These are phyloP conservation scores for Kodamaea hsintzibuensis DNA, from an alignment of 805 yeast genomes.

Conservation along the genomic window DNA sequence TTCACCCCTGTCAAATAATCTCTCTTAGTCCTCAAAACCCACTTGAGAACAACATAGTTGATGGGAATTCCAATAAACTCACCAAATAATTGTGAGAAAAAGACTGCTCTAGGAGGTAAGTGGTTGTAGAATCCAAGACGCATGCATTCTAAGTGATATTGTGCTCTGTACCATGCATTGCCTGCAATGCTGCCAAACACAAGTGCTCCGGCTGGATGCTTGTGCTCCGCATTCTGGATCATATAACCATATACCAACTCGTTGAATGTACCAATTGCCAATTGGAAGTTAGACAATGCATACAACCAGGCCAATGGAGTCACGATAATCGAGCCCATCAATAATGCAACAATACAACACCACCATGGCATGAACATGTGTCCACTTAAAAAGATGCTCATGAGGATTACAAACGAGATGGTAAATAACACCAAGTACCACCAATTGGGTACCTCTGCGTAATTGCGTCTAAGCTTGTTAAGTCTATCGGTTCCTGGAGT, in stretches of 20 bases:
- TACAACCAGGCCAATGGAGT: conserved; percentile 51
- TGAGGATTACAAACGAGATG: conserved; percentile 35
- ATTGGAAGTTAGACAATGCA: conserved; percentile 52
- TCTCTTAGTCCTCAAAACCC: conserved; percentile 45
- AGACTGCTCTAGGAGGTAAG: conserved; percentile 51
- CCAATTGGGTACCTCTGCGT: conserved; percentile 42
- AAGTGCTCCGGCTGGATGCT: conserved; percentile 51
- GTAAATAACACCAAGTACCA: conserved; percentile 44
- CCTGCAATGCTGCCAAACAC: conserved; percentile 55
- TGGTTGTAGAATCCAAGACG: conserved; percentile 56
- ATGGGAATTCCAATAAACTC: conserved; percentile 54
- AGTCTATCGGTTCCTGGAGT: conserved; percentile 40
- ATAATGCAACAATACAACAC: conserved; percentile 45
- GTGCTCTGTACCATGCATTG: conserved; percentile 48
- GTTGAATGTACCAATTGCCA: conserved; percentile 53
- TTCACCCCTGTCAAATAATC: conserved; percentile 35
- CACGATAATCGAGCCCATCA: conserved; percentile 46
- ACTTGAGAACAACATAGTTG: conserved; percentile 48
- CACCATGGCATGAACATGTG: conserved; percentile 44
- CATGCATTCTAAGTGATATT: conserved; percentile 36
- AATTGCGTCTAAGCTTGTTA: conserved; percentile 39
- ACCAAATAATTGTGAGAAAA: conserved; percentile 53
- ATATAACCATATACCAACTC: conserved; percentile 49
- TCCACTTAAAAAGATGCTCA: conserved; percentile 33
- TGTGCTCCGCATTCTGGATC: conserved; percentile 32